Evolutionary conservation across 2,329 filamentous ascomycete species (phyloP).

Genomic region (Penicillium capsulatum): DNA sequence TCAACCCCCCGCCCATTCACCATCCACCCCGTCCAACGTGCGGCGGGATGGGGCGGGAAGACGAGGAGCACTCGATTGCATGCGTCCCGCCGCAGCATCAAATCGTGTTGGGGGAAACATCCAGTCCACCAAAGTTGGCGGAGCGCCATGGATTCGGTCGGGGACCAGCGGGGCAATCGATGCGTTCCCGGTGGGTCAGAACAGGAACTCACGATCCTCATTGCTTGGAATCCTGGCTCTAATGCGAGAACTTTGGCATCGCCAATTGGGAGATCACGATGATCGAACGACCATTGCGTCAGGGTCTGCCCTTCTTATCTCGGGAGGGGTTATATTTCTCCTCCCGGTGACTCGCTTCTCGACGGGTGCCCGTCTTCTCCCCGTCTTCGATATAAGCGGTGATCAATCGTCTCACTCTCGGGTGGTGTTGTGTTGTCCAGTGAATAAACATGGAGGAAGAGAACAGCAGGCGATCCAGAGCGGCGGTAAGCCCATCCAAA

Average conservation of each 20-base stretch:
- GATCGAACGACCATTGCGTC: conserved; percentile 17
- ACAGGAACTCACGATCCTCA: conserved; percentile 16
- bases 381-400: too few species aligned
- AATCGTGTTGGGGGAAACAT: neutral
- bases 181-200: conserved; percentile 12
- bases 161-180: conserved; percentile 11
- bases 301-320: conserved; percentile 1
- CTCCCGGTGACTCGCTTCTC: too few species aligned
- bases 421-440: too few species aligned
- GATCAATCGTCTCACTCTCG: too few species aligned
- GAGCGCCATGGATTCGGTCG: conserved; percentile 4
- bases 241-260: conserved; percentile 6
- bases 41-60: neutral
- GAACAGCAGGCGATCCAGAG: conserved; percentile 6
- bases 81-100: neutral
- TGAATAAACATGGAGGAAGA: conserved; percentile 12
- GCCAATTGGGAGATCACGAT: conserved; percentile 11
- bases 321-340: neutral
- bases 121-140: neutral
- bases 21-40: too few species aligned
- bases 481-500: conserved; percentile 6
- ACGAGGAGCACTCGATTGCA: neutral
- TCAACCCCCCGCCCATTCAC: too few species aligned
- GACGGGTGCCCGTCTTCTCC: too few species aligned
- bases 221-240: conserved; percentile 8